Conservation (phyloP, 805 yeast genomes). For the Suhomyces tanzawaensis region DNA sequence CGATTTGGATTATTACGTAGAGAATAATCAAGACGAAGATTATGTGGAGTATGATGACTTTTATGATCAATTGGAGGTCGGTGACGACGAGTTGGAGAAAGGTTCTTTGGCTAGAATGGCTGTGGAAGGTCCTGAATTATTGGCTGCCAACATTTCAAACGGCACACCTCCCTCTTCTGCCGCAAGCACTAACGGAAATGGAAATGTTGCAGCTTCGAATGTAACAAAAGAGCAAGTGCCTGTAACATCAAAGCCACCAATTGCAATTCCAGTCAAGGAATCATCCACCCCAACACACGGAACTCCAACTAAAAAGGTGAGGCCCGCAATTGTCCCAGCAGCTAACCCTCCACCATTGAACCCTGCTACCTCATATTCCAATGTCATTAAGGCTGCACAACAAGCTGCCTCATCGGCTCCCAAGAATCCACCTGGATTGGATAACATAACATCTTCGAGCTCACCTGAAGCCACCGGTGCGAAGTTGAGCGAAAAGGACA, state of each 20-base stretch:
- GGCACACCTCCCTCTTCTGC: neutral
- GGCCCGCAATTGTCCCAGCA: slow-evolving; percentile 17
- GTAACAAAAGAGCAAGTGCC: neutral
- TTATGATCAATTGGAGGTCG: slow-evolving; percentile 81
- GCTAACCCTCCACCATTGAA: slow-evolving; percentile 22
- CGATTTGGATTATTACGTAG: slow-evolving; percentile 90
- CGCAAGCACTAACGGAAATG: neutral
- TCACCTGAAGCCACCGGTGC: slow-evolving; percentile 3
- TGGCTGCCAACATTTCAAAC: slow-evolving; percentile 11
- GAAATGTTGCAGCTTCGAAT: neutral
- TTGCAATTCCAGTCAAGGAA: slow-evolving; percentile 2
- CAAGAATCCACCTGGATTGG: slow-evolving; percentile 4
- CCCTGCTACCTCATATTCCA: slow-evolving; percentile 21
- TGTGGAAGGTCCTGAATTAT: slow-evolving; percentile 10
- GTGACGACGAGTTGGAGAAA: slow-evolving; percentile 30
- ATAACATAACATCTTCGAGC: neutral
- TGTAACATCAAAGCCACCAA: slow-evolving; percentile 6
- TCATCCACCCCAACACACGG: slow-evolving; percentile 6
- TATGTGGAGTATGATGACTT: slow-evolving; percentile 91
- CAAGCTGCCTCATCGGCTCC: neutral
- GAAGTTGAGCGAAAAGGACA: slow-evolving; percentile 9
- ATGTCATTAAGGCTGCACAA: slow-evolving; percentile 18
- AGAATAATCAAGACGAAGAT: slow-evolving; percentile 88
- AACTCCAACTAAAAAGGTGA: slow-evolving; percentile 18
- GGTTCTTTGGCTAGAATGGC: slow-evolving; percentile 25